Evolutionary conservation across 2,329 filamentous ascomycete species (phyloP), one percentile per base, ranked within the genome.

Genomic region (Colletotrichum sansevieriae): DNA sequence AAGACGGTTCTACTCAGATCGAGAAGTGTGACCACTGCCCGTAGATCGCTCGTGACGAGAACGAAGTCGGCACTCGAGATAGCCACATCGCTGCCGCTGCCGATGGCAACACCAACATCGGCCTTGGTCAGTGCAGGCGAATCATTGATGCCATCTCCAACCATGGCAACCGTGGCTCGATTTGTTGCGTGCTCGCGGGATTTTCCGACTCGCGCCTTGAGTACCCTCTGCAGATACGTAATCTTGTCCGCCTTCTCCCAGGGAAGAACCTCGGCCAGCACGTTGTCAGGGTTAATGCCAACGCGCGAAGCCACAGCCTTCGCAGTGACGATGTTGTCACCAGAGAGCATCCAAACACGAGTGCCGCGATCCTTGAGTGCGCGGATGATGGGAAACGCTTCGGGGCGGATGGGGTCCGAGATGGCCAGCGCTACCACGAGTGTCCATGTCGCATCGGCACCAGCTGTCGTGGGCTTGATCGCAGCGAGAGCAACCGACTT

Each of bases 61-160:
- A 97, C 92, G 78, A 97, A 97, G 51, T 90, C 91, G 1, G 94
- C 92, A 39, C 90, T 91, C 58, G 90, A 91, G 72, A 97, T 91
- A 52, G 94, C 94, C 35, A 97, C 90, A 78, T 97, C 94, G 54
- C 91, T 93, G 65, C 94, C 94, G 1, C 90, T 92, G 4, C 92
- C 93, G 75, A 97, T 91, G 63, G 94, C 93, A 70, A 97, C 92
- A 73, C 92, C 93, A 0, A 97, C 90, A 75, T 97, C 94, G 15
- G 94, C 92, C 20, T 88, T 89, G 5, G 91, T 88, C 41, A 97
- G 87, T 7, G 94, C 94, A 0, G 94, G 93, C 0, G 92, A 90
- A 81, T 97, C 94, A 79, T 97, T 97, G 81, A 96, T 94, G 73
- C 94, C 94, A 77, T 97, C 94, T 65, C 94, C 94, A 5, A 96